Evolutionary conservation across 2,329 filamentous ascomycete genomes (phyloP).

Genomic region (Aspergillus puulaauensis): DNA sequence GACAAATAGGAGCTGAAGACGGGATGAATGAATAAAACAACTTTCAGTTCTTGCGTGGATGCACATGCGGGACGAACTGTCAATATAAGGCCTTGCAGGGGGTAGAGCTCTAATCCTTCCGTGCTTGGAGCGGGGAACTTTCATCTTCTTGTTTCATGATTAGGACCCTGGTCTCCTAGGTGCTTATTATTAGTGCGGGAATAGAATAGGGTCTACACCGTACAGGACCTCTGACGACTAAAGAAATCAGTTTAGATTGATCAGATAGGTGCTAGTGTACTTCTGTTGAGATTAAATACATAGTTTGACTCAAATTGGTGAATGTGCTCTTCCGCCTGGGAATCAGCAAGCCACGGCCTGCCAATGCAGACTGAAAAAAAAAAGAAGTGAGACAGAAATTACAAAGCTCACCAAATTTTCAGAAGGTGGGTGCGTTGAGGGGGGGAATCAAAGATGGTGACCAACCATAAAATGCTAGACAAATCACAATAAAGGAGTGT

Average conservation of each 20-base stretch:
- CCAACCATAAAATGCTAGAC: constrained; percentile 21
- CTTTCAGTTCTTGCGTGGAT: background rate
- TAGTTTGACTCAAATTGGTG: constrained; percentile 18
- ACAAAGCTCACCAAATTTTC: constrained; percentile 11
- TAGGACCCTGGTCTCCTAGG: background rate
- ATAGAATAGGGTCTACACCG: background rate
- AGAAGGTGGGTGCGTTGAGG: constrained; percentile 15
- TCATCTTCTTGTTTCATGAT: background rate
- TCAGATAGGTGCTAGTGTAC: background rate
- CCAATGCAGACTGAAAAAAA: constrained; percentile 9
- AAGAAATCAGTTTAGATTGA: background rate
- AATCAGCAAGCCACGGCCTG: background rate
- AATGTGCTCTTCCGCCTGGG: constrained; percentile 13
- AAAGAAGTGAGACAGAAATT: constrained; percentile 16
- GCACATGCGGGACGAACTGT: background rate
- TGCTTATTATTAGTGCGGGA: background rate
- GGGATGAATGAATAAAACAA: background rate
- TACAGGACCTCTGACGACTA: background rate
- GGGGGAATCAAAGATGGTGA: constrained; percentile 21
- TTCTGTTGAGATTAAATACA: constrained; percentile 28
- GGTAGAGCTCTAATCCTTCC: background rate
- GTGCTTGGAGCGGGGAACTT: background rate
- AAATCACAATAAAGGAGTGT: constrained; percentile 21
- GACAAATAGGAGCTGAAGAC: background rate
- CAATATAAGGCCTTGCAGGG: background rate